Evolutionary conservation across 768 basidiomycete species (phyloP).

Genomic region (Lactarius trivialis): DNA sequence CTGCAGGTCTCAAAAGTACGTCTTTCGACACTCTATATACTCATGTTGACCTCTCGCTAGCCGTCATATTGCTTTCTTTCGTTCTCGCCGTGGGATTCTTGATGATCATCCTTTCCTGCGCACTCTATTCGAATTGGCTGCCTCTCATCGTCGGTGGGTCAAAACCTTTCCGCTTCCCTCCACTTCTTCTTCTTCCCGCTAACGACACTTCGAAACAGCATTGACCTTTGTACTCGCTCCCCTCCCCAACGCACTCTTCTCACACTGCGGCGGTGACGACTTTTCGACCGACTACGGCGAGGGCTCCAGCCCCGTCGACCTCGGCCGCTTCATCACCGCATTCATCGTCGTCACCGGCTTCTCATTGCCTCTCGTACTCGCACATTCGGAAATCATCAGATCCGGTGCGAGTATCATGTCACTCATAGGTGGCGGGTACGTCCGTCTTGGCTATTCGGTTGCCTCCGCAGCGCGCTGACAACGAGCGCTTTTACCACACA

Average conservation of each 20-base stretch:
- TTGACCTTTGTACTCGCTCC: slow-evolving; percentile 94
- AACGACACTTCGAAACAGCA: slow-evolving; percentile 41
- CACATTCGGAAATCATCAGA: slow-evolving; percentile 84
- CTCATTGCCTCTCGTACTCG: slow-evolving; percentile 84
- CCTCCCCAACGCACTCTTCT: slow-evolving; percentile 87
- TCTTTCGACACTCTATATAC: background rate
- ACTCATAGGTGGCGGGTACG: slow-evolving; percentile 85
- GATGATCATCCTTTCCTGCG: slow-evolving; percentile 94
- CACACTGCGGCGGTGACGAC: slow-evolving; percentile 90
- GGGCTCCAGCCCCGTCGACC: slow-evolving; percentile 65
- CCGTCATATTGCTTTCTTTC: slow-evolving; percentile 94
- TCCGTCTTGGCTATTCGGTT: slow-evolving; percentile 23
- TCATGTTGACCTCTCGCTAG: slow-evolving; percentile 35
- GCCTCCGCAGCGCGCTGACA: background rate
- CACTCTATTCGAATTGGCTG: slow-evolving; percentile 94
- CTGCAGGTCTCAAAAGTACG: slow-evolving; percentile 24
- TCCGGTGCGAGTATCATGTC: slow-evolving; percentile 89
- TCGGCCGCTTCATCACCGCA: slow-evolving; percentile 92
- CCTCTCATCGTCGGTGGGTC: slow-evolving; percentile 89
- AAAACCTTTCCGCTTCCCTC: background rate
- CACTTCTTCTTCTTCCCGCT: background rate
- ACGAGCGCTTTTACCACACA: background rate
- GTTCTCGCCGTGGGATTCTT: slow-evolving; percentile 97
- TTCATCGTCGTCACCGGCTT: slow-evolving; percentile 90
- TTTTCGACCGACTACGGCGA: slow-evolving; percentile 74